Percentiles rank a stretch among this genome's conserved stretches.
Conservation (phyloP, 2,329 filamentous ascomycete genomes). For the Xylaria digitata region DNA sequence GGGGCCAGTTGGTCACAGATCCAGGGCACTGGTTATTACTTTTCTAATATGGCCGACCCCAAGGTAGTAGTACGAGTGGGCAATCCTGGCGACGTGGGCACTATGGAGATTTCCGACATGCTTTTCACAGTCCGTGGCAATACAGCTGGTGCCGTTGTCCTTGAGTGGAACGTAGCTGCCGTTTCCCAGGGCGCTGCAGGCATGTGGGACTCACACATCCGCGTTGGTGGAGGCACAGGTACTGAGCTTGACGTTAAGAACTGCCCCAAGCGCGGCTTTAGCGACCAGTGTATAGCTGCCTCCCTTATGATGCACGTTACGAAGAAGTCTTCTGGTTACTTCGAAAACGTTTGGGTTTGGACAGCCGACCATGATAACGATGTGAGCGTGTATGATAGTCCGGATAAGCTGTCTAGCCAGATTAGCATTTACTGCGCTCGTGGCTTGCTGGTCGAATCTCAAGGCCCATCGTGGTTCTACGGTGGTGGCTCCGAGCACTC, state of each 20-base stretch:
- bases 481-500: slow-evolving; percentile 60
- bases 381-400: neutral
- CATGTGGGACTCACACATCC: slow-evolving; percentile 67
- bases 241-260: slow-evolving; percentile 71
- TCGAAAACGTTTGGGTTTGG: slow-evolving; percentile 73
- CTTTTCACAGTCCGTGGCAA: slow-evolving; percentile 74
- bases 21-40: slow-evolving; percentile 68
- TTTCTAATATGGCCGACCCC: slow-evolving; percentile 70
- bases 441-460: slow-evolving; percentile 38
- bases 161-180: slow-evolving; percentile 71
- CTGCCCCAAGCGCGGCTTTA: slow-evolving; percentile 55
- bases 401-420: slow-evolving; percentile 32
- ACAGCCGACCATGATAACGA: slow-evolving; percentile 67
- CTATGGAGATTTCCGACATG: slow-evolving; percentile 76
- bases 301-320: slow-evolving; percentile 64
- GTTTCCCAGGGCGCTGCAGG: slow-evolving; percentile 15
- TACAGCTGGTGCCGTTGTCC: slow-evolving; percentile 74
- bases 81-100: slow-evolving; percentile 67
- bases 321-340: slow-evolving; percentile 57
- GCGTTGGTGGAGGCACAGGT: slow-evolving; percentile 76
- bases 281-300: slow-evolving; percentile 68
- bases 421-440: slow-evolving; percentile 51
- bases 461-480: slow-evolving; percentile 71
- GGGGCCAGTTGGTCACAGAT: slow-evolving; percentile 79
- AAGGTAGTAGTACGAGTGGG: slow-evolving; percentile 75